Base-by-base conservation (phyloP, 2,329 filamentous ascomycete genomes). In the Penicillium sp. region DNA sequence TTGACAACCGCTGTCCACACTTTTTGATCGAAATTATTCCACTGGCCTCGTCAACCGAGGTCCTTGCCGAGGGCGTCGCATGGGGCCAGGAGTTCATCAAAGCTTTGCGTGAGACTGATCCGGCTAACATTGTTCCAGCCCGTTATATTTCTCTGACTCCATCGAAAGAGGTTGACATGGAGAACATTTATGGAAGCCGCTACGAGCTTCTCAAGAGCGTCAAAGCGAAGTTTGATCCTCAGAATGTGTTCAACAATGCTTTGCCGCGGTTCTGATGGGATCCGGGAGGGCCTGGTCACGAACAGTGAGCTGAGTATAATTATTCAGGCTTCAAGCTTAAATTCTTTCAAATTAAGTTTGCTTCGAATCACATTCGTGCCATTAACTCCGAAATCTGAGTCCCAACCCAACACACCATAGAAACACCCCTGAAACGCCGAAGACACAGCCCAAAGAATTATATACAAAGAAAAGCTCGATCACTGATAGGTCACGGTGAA, bases 1-100 rank as follows among this genome's bases (percentile, higher is more conserved):
- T 75, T 50, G 66, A 67, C 19, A 57, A 67, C 7, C 61, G 73
- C 27, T 59, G 66, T 1, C 68, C 72, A 13, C 75, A 79, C 58
- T 69, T 71, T 49, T 67, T 77, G 61, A n/a, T 78, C 6, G 75
- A 79, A 60, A 66, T 78, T 24, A 40, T 78, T 0, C 62, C 71
- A 0, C 65, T 64, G 27, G 65, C 69, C 4, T 43, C 53, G 7
- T 60, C 64, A 2, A 56, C 59, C 14, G 67, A 57, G 6, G 36
- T 10, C 7, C 35, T 58, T 3, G 16, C 55, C 1, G 59, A 55
- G 2, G 35, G 31, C 4, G 7, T 55, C 1, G 41, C 5, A 6
- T 65, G 59, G 59, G 63, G 27, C 5, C 22, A 60, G n/a, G 50
- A 10, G 2, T 63, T 62, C 22, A 18, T 60, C 27, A 24, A 71